These are phyloP conservation scores for Graphilbum fragrans DNA, from an alignment of 2,329 filamentous ascomycete species.

Conservation along the genomic window DNA sequence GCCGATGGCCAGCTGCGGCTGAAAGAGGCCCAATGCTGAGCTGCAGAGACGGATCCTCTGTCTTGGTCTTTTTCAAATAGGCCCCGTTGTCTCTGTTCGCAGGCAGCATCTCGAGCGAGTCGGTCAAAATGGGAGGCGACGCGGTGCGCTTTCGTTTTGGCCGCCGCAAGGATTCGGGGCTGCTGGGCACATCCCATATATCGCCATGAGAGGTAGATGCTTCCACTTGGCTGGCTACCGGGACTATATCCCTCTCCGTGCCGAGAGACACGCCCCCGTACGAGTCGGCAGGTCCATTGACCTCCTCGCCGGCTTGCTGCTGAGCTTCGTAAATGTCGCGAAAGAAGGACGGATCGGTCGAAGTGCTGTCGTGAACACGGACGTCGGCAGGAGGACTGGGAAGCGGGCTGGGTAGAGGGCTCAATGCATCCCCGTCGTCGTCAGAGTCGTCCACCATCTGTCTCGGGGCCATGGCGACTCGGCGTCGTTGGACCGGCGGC, in stretches of 20 bases:
- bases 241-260: too few species aligned
- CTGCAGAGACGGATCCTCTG: too few species aligned
- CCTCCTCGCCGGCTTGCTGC: conserved; percentile 15
- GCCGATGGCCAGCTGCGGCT: background rate
- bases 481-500: too few species aligned
- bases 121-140: too few species aligned
- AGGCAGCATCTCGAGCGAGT: too few species aligned
- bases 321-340: conserved; percentile 34
- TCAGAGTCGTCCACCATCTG: conserved; percentile 20
- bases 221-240: background rate
- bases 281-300: too few species aligned
- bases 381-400: background rate
- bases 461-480: conserved; percentile 12
- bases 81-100: too few species aligned
- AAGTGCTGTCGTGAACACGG: conserved; percentile 15
- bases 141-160: conserved; percentile 11
- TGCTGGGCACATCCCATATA: conserved; percentile 33
- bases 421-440: conserved; percentile 17
- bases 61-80: too few species aligned
- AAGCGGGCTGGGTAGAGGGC: conserved; percentile 10
- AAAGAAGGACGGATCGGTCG: conserved; percentile 36
- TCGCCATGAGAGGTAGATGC: conserved; percentile 13
- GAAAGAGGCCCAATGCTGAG: background rate
- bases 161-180: conserved; percentile 14
- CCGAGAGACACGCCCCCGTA: too few species aligned